Base-by-base conservation (phyloP, 495 filamentous ascomycete species). In the Chaetomium tenue region DNA sequence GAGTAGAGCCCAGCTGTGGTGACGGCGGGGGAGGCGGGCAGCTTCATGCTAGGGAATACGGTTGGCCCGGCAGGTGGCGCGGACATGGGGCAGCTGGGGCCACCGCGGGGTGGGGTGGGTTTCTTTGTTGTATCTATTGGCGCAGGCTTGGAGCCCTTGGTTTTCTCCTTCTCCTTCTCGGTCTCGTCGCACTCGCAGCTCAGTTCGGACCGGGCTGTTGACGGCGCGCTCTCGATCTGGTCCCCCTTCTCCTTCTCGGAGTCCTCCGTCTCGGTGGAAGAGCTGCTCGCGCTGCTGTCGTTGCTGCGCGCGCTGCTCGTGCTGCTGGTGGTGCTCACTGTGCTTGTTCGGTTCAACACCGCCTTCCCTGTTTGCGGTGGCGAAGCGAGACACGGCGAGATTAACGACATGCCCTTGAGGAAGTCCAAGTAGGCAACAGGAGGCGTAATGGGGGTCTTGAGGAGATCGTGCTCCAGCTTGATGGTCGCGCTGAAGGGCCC, bases 391-490 rank as follows among this genome's bases (percentile, higher is more conserved):
- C 68, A 64, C 2, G 90, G 90, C 13, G 89, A 91, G 46, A 74
- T 68, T 22, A 92, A 78, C 8, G 87, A 86, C 77, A 83, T 81
- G 63, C 75, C 71, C 70, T 91, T 91, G 60, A 98, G 86, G 72
- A 97, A 98, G 68, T 98, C 91, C 48, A 91, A 89, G 72, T 98
- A 98, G 60, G 93, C 92, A 5, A 83, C 80, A 3, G 93, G 93
- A 30, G 93, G 93, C n/a, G 89, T 94, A 77, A 98, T 95, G 54
- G 93, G 93, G 3, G 92, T 97, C 70, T 81, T 81, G 59, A 77
- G 76, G 33, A 78, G 71, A 54, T 75, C 74, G 28, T 76, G 71
- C 68, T 65, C 74, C 11, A 68, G 23, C 67, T 75, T 74, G 61
- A 73, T 40, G 40, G 67, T 68, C 33, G 70, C 72, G 64, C 70